Percentiles rank a stretch among this genome's conserved stretches.
These are phyloP conservation scores for Chrysophaeum taylorii DNA, from an alignment of 352 stramenopile genomes.

Conservation along the genomic window DNA sequence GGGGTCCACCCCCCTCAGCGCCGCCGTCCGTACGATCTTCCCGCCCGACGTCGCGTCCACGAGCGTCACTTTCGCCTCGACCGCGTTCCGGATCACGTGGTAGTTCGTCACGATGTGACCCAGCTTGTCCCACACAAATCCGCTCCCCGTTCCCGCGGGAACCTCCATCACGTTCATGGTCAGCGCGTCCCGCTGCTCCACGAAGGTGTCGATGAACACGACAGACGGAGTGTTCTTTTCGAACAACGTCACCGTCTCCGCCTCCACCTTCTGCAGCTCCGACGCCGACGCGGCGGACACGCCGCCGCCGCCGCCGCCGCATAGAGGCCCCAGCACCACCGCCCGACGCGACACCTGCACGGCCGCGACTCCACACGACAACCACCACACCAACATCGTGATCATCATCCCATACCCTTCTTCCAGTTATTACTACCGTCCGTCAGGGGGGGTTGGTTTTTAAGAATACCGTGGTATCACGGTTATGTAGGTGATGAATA, in stretches of 20 bases:
- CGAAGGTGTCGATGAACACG: constrained; percentile 43
- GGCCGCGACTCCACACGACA: no score
- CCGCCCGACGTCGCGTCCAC: neutral
- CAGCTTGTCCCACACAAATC: constrained; percentile 62
- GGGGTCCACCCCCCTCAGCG: constrained; percentile 48
- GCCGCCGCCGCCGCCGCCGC: no score
- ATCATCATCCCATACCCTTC: no score
- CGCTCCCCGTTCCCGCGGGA: constrained; percentile 38
- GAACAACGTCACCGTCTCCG: constrained; percentile 14
- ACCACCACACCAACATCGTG: no score
- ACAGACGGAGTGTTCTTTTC: constrained; percentile 18
- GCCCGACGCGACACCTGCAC: no score
- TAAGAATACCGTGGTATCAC: no score
- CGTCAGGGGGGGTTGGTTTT: no score
- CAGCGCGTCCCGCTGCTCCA: constrained; percentile 33
- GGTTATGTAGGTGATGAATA: no score
- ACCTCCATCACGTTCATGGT: constrained; percentile 42
- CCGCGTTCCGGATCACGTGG: constrained; percentile 38
- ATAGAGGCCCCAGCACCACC: no score
- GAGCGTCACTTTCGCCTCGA: constrained; percentile 32
- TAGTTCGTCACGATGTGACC: constrained; percentile 56
- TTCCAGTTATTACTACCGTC: no score
- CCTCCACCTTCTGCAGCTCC: no score
- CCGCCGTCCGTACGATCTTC: neutral
- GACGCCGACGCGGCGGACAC: no score